Evolutionary conservation across 768 basidiomycete genomes (phyloP).

Genomic region (Suillus discolor): DNA sequence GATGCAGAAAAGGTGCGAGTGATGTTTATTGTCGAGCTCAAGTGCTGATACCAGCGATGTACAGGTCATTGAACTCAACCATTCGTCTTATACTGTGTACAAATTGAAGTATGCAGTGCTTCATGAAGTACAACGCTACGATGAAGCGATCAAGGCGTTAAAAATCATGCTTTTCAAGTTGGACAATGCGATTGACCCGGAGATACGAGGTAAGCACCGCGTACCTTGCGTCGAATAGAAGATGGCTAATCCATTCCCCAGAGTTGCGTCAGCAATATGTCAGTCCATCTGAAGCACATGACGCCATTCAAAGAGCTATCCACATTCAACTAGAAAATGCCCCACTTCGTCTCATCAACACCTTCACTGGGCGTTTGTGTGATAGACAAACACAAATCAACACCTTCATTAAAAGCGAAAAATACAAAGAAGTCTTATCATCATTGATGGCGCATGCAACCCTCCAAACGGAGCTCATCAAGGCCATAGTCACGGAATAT

Average conservation of each 20-base stretch:
- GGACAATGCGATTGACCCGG: too few relatives aligned
- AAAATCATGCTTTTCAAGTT: background rate
- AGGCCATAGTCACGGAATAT: background rate
- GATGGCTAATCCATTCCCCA: background rate
- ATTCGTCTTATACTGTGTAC: background rate
- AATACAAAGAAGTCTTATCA: background rate
- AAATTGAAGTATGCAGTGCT: background rate
- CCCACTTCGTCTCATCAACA: background rate
- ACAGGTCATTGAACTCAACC: background rate
- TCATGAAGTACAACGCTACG: background rate
- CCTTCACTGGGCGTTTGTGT: background rate
- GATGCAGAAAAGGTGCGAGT: background rate
- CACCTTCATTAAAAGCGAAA: background rate
- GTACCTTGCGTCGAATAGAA: background rate
- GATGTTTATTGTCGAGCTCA: background rate
- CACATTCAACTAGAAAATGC: background rate
- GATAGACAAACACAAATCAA: background rate
- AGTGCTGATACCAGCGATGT: background rate
- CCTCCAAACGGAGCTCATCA: background rate
- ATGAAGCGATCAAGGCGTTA: background rate
- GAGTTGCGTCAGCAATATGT: background rate
- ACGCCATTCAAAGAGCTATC: background rate
- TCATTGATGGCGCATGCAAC: background rate
- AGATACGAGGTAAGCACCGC: background rate
- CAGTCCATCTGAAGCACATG: background rate